These are phyloP conservation scores for Diaporthe aspalathi DNA, from an alignment of 2,329 filamentous ascomycete genomes.

Conservation along the genomic window DNA sequence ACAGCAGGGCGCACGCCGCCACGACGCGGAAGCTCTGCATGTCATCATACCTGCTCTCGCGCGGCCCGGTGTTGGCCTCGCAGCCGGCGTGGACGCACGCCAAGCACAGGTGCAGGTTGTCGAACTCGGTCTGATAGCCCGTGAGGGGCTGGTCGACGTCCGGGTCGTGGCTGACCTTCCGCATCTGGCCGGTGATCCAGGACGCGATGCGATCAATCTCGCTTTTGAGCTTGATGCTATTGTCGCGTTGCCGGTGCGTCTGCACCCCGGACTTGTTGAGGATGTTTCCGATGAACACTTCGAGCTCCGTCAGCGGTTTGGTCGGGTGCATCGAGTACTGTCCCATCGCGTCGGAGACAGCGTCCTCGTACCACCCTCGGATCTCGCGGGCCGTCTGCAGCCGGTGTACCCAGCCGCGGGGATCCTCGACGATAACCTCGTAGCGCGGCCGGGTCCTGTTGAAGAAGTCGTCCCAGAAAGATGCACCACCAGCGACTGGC, in stretches of 20 bases:
- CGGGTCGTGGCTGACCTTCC: slow-evolving; percentile 20
- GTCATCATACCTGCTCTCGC: slow-evolving; percentile 20
- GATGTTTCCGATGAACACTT: slow-evolving; percentile 68
- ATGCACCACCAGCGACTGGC: slow-evolving; percentile 43
- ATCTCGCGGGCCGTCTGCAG: slow-evolving; percentile 56
- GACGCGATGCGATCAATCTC: slow-evolving; percentile 60
- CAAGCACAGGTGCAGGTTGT: slow-evolving; percentile 47
- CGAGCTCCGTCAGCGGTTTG: slow-evolving; percentile 59
- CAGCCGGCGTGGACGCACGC: slow-evolving; percentile 45
- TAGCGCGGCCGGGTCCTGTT: slow-evolving; percentile 46
- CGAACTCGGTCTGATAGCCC: slow-evolving; percentile 37
- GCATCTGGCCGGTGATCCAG: slow-evolving; percentile 54
- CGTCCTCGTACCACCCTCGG: slow-evolving; percentile 56
- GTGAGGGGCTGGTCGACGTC: not conserved
- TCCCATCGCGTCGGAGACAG: slow-evolving; percentile 54
- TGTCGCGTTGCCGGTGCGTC: slow-evolving; percentile 62
- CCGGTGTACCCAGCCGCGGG: slow-evolving; percentile 47
- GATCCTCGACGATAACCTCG: slow-evolving; percentile 42
- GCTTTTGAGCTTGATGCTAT: slow-evolving; percentile 62
- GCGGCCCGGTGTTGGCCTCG: slow-evolving; percentile 8
- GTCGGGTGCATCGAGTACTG: slow-evolving; percentile 59
- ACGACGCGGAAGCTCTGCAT: slow-evolving; percentile 49
- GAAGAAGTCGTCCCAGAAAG: slow-evolving; percentile 59
- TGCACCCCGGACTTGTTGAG: slow-evolving; percentile 62
- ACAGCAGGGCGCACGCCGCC: slow-evolving; percentile 46